Base-by-base conservation (phyloP, 2,329 filamentous ascomycete genomes). In the Phialophora chinensis region DNA sequence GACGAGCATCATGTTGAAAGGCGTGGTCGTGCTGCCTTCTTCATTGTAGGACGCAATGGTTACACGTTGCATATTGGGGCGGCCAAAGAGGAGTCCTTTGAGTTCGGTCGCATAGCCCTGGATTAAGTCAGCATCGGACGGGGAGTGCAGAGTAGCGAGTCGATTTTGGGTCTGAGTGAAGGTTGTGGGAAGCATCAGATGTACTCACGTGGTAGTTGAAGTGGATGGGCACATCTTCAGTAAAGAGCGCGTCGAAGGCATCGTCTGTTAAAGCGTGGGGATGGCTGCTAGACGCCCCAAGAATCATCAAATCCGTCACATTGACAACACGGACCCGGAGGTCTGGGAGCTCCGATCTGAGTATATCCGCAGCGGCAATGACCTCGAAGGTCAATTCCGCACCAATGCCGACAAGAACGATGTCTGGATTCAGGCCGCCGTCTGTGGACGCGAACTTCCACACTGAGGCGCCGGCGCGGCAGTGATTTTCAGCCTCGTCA, bases 1-100 rank as follows among this genome's bases (percentile, higher is more conserved):
- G 4, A 84, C 75, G 1, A 90, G 79, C 87, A 90, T 87, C 88
- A 90, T 90, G 72, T 90, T 86, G 71, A 90, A 90, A 1, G 88
- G 88, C 1, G 87, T 90, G 0, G 87, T 90, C 0, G 88, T 90
- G 60, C 81, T 86, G 0, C 87, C 88, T 75, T 90, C 88, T 72
- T 90, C 88, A 29, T 82, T 82, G 70, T 90, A 90, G 3, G 84
- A 86, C 14, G 82, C 82, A 7, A 90, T 83, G 0, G 76, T 82
- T 66, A 88, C 82, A 2, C 86, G 81, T 4, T 85, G 79, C 17
- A 85, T 71, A 10, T 79, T 77, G 0, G 80, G 80, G 0, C 87
- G 80, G 0, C 86, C 86, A 72, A 90, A 90, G 2, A 90, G 75
- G 29, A 90, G 73, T 0, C 87, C 87, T 66, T 86, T 83, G 63